Evolutionary conservation across 2,329 filamentous ascomycete species (phyloP).

Genomic region (Botrytis hyacinthi): DNA sequence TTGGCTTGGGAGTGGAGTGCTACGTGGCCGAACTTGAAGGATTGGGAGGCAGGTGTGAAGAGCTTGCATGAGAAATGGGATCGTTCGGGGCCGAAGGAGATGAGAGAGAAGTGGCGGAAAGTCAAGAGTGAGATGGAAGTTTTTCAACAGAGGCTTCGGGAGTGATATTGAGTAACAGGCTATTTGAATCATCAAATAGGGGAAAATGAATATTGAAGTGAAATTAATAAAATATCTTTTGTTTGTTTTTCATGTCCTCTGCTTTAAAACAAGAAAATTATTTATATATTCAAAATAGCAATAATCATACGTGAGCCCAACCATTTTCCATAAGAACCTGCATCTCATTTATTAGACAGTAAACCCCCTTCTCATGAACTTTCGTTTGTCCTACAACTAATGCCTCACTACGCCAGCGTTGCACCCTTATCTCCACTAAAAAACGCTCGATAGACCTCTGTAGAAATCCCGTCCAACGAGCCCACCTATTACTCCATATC

Average conservation of each 20-base stretch:
- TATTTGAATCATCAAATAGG: background rate
- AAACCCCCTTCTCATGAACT: slow-evolving; percentile 45
- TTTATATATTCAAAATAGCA: background rate
- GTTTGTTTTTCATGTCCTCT: background rate
- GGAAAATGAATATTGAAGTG: background rate
- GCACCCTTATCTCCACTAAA: slow-evolving; percentile 29
- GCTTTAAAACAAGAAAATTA: background rate
- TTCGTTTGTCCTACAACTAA: slow-evolving; percentile 36
- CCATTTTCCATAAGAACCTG: slow-evolving; percentile 57
- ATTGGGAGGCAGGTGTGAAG: slow-evolving; percentile 38
- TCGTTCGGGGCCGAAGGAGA: slow-evolving; percentile 32
- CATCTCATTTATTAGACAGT: slow-evolving; percentile 61
- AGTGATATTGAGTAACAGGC: background rate
- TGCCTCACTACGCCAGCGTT: slow-evolving; percentile 37
- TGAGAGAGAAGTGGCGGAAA: slow-evolving; percentile 22
- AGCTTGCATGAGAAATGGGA: slow-evolving; percentile 43
- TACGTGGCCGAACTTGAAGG: slow-evolving; percentile 40
- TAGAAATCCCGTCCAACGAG: slow-evolving; percentile 45
- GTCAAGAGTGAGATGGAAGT: slow-evolving; percentile 14
- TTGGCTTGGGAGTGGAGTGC: slow-evolving; percentile 43
- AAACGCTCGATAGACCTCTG: slow-evolving; percentile 33
- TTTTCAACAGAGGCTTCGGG: background rate
- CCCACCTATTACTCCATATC: slow-evolving; percentile 57
- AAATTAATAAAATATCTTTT: background rate
- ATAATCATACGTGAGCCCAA: slow-evolving; percentile 50